Evolutionary conservation across 257 asterid species (phyloP).

Genomic region (Capsicum chinense): DNA sequence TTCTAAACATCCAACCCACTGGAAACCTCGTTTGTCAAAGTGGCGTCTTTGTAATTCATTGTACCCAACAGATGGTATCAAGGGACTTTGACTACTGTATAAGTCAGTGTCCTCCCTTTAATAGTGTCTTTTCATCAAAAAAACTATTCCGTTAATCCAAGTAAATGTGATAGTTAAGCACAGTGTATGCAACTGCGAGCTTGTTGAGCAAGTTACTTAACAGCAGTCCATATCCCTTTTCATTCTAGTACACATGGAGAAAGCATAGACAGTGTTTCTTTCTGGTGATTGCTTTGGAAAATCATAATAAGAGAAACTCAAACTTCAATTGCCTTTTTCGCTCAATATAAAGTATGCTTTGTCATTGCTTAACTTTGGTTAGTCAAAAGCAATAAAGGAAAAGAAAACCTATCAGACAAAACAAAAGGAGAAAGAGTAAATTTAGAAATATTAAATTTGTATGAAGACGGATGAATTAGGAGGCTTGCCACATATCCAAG

Average conservation of each 20-base stretch:
- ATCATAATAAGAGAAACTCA: neutral
- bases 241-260: slow-evolving; percentile 17
- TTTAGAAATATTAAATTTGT: slow-evolving; percentile 1
- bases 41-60: neutral
- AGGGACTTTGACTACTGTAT: neutral
- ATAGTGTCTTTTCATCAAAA: neutral
- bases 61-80: neutral
- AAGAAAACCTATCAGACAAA: neutral
- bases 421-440: slow-evolving; percentile 16
- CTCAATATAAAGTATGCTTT: neutral
- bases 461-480: slow-evolving; percentile 1
- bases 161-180: neutral
- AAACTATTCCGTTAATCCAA: slow-evolving; percentile 3
- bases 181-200: neutral
- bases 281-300: neutral
- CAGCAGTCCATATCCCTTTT: neutral
- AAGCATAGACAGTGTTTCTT: neutral
- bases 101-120: neutral
- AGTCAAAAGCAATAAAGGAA: neutral
- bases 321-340: slow-evolving; percentile 4
- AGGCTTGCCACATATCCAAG: slow-evolving; percentile 72
- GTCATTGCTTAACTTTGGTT: neutral
- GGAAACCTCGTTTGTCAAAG: slow-evolving; percentile 24
- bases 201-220: neutral
- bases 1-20: slow-evolving; percentile 4